These are phyloP conservation scores for Saposhnikovia divaricata DNA, from an alignment of 129 eudicot genomes.

Conservation along the genomic window DNA sequence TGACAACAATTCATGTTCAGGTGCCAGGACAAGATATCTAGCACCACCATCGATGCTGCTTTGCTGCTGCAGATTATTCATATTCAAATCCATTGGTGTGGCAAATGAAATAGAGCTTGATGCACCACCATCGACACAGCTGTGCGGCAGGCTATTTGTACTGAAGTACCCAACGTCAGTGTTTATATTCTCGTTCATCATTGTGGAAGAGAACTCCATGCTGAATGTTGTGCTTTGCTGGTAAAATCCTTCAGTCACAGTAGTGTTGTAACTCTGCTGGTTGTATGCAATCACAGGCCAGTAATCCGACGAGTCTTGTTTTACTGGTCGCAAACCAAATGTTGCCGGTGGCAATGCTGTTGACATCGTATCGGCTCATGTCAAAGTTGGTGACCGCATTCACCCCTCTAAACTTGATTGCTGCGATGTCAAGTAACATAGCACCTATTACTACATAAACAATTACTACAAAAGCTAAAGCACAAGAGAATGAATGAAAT, in stretches of 20 bases:
- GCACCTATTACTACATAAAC: conserved; percentile 16
- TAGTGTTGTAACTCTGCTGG: conserved; percentile 2
- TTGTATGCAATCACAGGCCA: conserved; percentile 39
- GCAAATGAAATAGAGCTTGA: not conserved
- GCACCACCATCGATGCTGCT: not conserved
- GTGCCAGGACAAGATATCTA: conserved; percentile 92
- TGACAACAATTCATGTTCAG: conserved; percentile 73
- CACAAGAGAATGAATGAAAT: conserved; percentile 16
- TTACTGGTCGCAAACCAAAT: conserved; percentile 41
- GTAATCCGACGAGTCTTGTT: conserved; percentile 39
- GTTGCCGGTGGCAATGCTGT: conserved; percentile 54
- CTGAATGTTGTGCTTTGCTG: not conserved
- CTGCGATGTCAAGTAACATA: conserved; percentile 54
- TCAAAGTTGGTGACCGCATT: conserved; percentile 86
- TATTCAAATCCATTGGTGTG: not conserved
- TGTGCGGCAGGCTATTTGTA: not conserved
- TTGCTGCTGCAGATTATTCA: not conserved
- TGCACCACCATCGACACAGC: not conserved
- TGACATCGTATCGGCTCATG: conserved; percentile 83
- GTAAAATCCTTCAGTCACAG: not conserved
- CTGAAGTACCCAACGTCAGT: not conserved
- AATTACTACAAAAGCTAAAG: not conserved
- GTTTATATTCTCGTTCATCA: conserved; percentile 11
- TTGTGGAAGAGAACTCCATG: not conserved
- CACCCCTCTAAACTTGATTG: conserved; percentile 78